Evolutionary conservation across 2,329 filamentous ascomycete genomes (phyloP).

Genomic region (Venturia aucupariae): DNA sequence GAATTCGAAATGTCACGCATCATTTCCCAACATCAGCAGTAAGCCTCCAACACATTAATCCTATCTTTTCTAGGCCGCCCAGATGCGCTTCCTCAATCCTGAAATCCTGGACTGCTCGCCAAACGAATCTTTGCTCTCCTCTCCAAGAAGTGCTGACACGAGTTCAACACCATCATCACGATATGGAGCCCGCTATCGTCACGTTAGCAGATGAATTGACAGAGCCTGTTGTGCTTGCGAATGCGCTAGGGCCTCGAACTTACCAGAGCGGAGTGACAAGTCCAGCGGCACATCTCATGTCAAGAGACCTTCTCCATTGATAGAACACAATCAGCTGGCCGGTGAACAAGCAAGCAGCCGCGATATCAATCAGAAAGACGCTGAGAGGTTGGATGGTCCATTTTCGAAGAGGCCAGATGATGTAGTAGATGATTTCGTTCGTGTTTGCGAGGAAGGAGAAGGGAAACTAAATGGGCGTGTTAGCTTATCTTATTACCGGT

Average conservation of each 20-base stretch:
- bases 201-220: not conserved
- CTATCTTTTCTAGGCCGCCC: not conserved
- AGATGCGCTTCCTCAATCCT: not conserved
- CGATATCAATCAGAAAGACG: not conserved
- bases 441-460: conserved; percentile 1
- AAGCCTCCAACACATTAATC: not conserved
- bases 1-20: not conserved
- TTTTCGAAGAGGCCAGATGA: not conserved
- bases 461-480: not conserved
- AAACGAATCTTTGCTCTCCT: not conserved
- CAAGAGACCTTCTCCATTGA: not conserved
- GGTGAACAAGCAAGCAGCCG: not conserved
- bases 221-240: not conserved
- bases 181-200: not conserved
- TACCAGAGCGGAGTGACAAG: conserved; percentile 4
- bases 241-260: not conserved
- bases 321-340: conserved; percentile 1
- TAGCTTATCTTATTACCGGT: not conserved
- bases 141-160: not conserved
- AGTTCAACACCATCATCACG: not conserved
- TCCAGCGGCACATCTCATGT: conserved; percentile 2
- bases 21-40: not conserved
- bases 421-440: conserved; percentile 2
- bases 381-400: not conserved
- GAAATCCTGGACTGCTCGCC: not conserved